These are phyloP conservation scores for Sisymbrium altissimum DNA, from an alignment of 345 rosid genomes.

Conservation along the genomic window DNA sequence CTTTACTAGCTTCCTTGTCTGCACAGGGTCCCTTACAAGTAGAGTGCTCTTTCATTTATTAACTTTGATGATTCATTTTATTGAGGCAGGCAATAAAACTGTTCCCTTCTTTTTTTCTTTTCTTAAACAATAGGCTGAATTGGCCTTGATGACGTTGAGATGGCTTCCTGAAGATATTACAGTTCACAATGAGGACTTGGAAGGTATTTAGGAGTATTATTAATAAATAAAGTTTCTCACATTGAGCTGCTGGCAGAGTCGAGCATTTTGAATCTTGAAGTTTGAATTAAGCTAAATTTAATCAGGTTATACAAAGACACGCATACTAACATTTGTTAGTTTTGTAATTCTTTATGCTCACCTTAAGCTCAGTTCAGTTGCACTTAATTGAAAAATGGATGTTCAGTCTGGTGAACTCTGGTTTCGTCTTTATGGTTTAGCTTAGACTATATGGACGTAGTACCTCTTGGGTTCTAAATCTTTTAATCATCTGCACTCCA, in stretches of 20 bases:
- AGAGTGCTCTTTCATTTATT: slow-evolving; percentile 10
- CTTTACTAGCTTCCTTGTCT: slow-evolving; percentile 65
- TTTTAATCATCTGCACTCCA: not conserved
- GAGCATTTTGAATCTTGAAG: not conserved
- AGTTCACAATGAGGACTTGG: slow-evolving; percentile 94
- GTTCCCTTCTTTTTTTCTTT: not conserved
- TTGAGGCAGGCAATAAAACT: slow-evolving; percentile 7
- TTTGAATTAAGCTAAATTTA: not conserved
- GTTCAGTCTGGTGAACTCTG: not conserved
- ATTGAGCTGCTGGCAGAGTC: not conserved
- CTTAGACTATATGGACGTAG: not conserved
- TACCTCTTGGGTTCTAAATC: not conserved
- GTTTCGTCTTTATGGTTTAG: not conserved
- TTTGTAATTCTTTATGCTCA: not conserved
- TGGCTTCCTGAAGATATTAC: slow-evolving; percentile 99
- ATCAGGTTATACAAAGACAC: not conserved
- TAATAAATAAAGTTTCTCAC: not conserved
- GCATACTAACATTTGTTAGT: not conserved
- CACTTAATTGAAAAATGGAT: not conserved
- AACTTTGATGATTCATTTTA: slow-evolving; percentile 10
- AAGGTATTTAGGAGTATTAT: slow-evolving; percentile 48
- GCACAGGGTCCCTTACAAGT: slow-evolving; percentile 79
- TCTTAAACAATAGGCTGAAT: slow-evolving; percentile 57
- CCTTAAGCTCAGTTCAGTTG: not conserved
- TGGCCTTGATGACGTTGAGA: slow-evolving; percentile 77